These are phyloP conservation scores for Talaromyces sp. DNA, from an alignment of 2,329 filamentous ascomycete genomes.

Conservation along the genomic window DNA sequence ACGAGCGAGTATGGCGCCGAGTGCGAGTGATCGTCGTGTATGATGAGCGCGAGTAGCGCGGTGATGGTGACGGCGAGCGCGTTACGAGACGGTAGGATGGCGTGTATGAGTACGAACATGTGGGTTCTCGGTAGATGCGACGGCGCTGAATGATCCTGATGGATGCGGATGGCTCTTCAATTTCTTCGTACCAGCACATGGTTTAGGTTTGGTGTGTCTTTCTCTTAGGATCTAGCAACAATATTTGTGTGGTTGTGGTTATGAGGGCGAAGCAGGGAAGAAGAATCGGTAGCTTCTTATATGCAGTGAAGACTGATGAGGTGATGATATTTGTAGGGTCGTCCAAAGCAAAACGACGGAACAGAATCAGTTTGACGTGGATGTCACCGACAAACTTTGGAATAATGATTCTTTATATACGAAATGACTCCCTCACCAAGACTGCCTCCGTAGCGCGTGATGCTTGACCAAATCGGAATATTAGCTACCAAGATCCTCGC, in stretches of 20 bases:
- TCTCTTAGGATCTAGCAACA: neutral
- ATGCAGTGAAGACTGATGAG: neutral
- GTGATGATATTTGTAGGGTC: neutral
- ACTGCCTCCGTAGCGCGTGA: neutral
- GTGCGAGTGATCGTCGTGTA: slow-evolving; percentile 18
- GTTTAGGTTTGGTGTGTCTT: neutral
- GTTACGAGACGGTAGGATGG: neutral
- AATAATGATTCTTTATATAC: neutral
- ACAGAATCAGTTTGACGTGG: neutral
- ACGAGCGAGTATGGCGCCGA: slow-evolving; percentile 12
- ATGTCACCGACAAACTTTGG: neutral
- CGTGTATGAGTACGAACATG: neutral
- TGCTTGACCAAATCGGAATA: neutral
- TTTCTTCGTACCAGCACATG: slow-evolving; percentile 17
- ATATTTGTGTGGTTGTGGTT: neutral
- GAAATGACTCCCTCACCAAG: neutral
- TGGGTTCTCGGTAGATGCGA: slow-evolving; percentile 8
- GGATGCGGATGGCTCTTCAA: slow-evolving; percentile 8
- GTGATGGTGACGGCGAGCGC: neutral
- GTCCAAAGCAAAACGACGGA: neutral
- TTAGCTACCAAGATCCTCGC: neutral
- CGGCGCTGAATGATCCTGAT: slow-evolving; percentile 16
- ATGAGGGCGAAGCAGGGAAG: neutral
- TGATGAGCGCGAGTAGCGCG: slow-evolving; percentile 1
- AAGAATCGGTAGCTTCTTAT: neutral